Percentiles rank a stretch among this genome's conserved stretches.
phyloP scores from a whole-genome alignment of 306 rosid genomes.

The Casuarina cunninghamiana region DNA sequence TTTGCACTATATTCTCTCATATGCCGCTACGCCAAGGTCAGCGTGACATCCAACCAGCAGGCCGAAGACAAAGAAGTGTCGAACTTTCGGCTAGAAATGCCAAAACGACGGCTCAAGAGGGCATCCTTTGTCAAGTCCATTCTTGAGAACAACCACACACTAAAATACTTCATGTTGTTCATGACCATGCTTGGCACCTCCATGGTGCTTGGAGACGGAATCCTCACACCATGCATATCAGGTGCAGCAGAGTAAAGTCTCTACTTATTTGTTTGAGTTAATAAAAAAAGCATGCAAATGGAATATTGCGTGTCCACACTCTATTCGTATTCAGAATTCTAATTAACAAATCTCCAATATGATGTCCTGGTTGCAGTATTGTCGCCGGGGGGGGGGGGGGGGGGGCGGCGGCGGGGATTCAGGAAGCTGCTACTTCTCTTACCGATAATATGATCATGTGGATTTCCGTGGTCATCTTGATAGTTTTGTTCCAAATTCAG shows the following conservation, averaged over 20 bases:
- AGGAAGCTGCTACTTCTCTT: neutral
- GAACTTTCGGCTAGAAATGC: slow-evolving; percentile 22
- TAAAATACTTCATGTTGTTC: slow-evolving; percentile 24
- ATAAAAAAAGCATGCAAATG: no score
- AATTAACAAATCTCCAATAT: neutral
- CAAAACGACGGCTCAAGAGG: neutral
- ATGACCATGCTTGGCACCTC: slow-evolving; percentile 22
- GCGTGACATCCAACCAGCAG: slow-evolving; percentile 30
- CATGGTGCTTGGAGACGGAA: no score
- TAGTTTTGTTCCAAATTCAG: slow-evolving; percentile 23
- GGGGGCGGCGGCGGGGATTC: slow-evolving; percentile 28
- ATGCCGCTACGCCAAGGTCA: slow-evolving; percentile 29
- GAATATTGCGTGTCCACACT: no score
- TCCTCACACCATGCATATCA: slow-evolving; percentile 39
- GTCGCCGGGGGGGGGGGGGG: slow-evolving; percentile 28
- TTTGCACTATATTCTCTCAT: slow-evolving; percentile 33
- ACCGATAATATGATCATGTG: slow-evolving; percentile 33
- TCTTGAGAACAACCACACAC: slow-evolving; percentile 24
- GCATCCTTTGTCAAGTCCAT: slow-evolving; percentile 26
- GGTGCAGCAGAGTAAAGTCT: slow-evolving; percentile 5
- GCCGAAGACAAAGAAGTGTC: slow-evolving; percentile 35
- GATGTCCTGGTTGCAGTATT: slow-evolving; percentile 16
- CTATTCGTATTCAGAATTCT: neutral
- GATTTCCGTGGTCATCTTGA: slow-evolving; percentile 41
- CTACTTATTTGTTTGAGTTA: no score